Evolutionary conservation across 768 basidiomycete species (phyloP), one percentile per base, ranked within the genome.

Genomic region (Pisolithus tinctorius): DNA sequence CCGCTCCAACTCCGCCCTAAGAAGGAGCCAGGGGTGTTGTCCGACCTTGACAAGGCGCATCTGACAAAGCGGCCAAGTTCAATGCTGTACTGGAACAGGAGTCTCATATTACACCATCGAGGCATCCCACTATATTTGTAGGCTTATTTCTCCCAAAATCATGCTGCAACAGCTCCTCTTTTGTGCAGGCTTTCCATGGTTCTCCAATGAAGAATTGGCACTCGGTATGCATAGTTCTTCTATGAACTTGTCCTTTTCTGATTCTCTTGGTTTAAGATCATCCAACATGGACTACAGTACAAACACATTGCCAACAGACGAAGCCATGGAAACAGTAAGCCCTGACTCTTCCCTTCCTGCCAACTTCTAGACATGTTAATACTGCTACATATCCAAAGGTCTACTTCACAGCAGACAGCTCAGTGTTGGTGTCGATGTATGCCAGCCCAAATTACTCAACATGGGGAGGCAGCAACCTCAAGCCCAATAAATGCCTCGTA

Each of bases 211-310:
- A 64, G 52, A 87, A 87, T 54, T 87, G 84, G 84, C 84, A 86
- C 62, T 83, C 83, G 23, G 84, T 83, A 64, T 29, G 73, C 49
- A 2, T 38, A 31, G n/a, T 25, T 20, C 47, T 25, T 30, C 17
- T 20, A 29, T 27, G 26, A 39, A 30, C 2, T 25, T 40, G n/a
- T 0, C 77, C 78, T n/a, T 4, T 25, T 10, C 25, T 25, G 25
- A 38, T 25, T n/a, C 31, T 51, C 52, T 43, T 38, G 44, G 16
- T 46, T 20, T 25, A 52, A 84, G 83, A 85, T 86, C 51, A 80
- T 88, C 44, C 77, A 84, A 13, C 81, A 86, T 60, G 86, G 86
- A 2, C 69, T 88, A 6, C 85, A 84, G 81, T 81, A 71, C 63
- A 79, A 77, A 61, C 62, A 63, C 0, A 60, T 81, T 14, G 63